A percentile compares a stretch with the other conserved stretches of the same genome.
phyloP scores from a whole-genome alignment of 257 asterid species.

The Rauvolfia tetraphylla region DNA sequence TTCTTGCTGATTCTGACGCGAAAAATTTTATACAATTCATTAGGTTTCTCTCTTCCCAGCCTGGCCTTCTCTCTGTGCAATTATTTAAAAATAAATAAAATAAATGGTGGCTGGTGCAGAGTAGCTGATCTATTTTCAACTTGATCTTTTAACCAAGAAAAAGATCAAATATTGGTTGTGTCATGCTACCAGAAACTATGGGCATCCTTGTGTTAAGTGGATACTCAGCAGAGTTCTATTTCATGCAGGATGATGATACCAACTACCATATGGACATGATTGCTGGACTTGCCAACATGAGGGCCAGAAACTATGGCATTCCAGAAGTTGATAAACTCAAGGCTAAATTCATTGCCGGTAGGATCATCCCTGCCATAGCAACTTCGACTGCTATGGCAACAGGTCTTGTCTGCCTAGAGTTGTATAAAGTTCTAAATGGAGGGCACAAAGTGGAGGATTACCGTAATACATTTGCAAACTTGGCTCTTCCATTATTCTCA shows the following conservation, averaged over 20 bases:
- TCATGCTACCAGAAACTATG: not conserved
- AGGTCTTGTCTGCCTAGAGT: constrained; percentile 84
- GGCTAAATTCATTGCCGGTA: constrained; percentile 90
- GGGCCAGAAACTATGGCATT: constrained; percentile 85
- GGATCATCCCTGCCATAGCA: constrained; percentile 91
- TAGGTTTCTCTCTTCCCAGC: not conserved
- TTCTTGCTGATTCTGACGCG: not conserved
- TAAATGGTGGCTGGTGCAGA: not conserved
- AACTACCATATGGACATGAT: constrained; percentile 88
- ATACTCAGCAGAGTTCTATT: not conserved
- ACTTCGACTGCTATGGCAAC: constrained; percentile 94
- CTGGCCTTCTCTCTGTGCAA: not conserved
- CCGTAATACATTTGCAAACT: constrained; percentile 84
- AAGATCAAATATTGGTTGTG: too few relatives aligned
- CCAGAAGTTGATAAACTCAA: constrained; percentile 87
- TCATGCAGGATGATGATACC: constrained; percentile 77
- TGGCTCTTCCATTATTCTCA: constrained; percentile 83
- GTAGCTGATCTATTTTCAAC: not conserved
- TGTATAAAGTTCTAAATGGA: constrained; percentile 72
- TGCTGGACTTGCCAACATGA: constrained; percentile 93
- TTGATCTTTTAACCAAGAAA: not conserved
- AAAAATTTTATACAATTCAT: not conserved
- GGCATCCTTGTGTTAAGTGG: not conserved
- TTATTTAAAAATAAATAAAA: too few relatives aligned
- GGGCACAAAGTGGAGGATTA: constrained; percentile 82